phyloP scores from a whole-genome alignment of 2,329 filamentous ascomycete species.

The Pezicula radicicola region DNA sequence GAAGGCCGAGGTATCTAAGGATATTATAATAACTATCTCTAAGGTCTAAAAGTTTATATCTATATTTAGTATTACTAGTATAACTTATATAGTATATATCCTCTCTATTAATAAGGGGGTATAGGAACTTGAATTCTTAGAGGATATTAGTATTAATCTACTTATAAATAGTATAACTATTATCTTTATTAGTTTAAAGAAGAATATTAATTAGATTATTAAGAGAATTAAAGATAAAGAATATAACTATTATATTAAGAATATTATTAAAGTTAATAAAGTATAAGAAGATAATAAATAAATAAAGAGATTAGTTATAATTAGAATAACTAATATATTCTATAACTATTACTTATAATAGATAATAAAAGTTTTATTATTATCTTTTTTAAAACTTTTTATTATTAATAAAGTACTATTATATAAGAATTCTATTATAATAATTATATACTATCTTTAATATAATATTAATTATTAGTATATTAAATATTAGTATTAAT shows the following conservation, averaged over 20 bases:
- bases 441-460: too few species aligned
- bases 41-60: slow-evolving; percentile 40
- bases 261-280: slow-evolving; percentile 22
- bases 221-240: slow-evolving; percentile 58
- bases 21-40: slow-evolving; percentile 27
- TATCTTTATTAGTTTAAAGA: slow-evolving; percentile 39
- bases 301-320: slow-evolving; percentile 51
- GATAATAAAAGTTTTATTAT: slow-evolving; percentile 50
- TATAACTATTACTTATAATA: slow-evolving; percentile 67
- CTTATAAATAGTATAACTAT: slow-evolving; percentile 50
- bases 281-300: slow-evolving; percentile 31
- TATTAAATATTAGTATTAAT: too few species aligned
- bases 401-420: too few species aligned
- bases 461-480: too few species aligned
- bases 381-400: slow-evolving; percentile 55
- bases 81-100: slow-evolving; percentile 56
- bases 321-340: slow-evolving; percentile 69
- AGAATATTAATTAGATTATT: slow-evolving; percentile 40
- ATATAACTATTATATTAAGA: slow-evolving; percentile 59
- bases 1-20: slow-evolving; percentile 35
- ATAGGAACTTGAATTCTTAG: slow-evolving; percentile 43
- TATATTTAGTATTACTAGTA: slow-evolving; percentile 48
- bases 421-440: too few species aligned
- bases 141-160: slow-evolving; percentile 45
- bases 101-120: slow-evolving; percentile 45